Percentiles rank a stretch among this genome's conserved stretches.
phyloP scores from a whole-genome alignment of 345 rosid species.

The Hypericum perforatum region DNA sequence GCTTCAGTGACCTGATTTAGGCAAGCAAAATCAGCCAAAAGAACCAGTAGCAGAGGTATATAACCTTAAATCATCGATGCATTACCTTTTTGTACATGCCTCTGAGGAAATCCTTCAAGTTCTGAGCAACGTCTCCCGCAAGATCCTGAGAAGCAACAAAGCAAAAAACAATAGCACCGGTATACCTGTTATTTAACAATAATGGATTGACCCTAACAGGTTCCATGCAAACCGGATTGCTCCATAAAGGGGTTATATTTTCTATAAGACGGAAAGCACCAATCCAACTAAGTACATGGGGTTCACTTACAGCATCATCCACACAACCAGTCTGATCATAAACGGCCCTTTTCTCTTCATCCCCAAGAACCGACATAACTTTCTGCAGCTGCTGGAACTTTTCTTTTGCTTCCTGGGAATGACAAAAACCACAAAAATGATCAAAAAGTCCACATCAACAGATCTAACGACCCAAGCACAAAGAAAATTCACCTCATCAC shows the following conservation, averaged over 20 bases:
- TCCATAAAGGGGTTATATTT: no score
- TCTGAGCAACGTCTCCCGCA: constrained; percentile 63
- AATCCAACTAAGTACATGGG: no score
- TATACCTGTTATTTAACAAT: background rate
- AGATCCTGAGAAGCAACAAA: constrained; percentile 49
- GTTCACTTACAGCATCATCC: constrained; percentile 74
- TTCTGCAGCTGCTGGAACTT: constrained; percentile 93
- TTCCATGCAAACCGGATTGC: no score
- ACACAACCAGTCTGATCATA: constrained; percentile 87
- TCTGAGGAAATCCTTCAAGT: constrained; percentile 62
- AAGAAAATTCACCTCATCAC: constrained; percentile 49
- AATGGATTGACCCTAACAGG: no score
- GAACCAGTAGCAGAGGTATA: background rate
- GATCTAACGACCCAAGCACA: background rate
- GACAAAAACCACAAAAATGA: background rate
- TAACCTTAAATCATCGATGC: background rate
- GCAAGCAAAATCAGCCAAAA: background rate
- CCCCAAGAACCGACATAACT: constrained; percentile 82
- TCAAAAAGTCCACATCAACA: background rate
- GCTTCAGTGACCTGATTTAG: constrained; percentile 42
- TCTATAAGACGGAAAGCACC: no score
- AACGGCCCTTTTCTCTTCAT: constrained; percentile 69
- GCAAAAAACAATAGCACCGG: background rate
- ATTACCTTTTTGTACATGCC: constrained; percentile 66
- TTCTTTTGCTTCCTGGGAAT: constrained; percentile 75